phyloP scores from a whole-genome alignment of 129 eudicot genomes.

The Calendula officinalis region DNA sequence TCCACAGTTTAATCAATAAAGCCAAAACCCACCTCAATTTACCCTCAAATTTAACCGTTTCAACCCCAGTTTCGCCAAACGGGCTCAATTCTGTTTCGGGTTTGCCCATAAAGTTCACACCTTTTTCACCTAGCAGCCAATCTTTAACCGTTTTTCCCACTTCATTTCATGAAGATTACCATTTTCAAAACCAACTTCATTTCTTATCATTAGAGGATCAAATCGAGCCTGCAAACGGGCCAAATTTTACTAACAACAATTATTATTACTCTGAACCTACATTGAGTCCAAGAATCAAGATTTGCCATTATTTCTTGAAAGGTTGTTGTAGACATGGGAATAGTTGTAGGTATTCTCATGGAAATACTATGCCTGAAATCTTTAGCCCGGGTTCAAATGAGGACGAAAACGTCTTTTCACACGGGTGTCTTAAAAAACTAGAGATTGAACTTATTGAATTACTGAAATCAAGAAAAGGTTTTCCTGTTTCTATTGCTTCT shows the following conservation, averaged over 20 bases:
- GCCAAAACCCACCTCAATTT: conserved; percentile 41
- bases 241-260: conserved; percentile 22
- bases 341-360: conserved; percentile 49
- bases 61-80: conserved; percentile 33
- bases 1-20: conserved; percentile 35
- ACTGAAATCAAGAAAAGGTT: conserved; percentile 50
- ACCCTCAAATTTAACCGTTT: conserved; percentile 26
- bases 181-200: conserved; percentile 41
- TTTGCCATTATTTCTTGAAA: conserved; percentile 52
- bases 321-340: conserved; percentile 60
- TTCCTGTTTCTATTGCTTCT: conserved; percentile 57
- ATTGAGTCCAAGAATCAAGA: conserved; percentile 42
- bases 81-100: conserved; percentile 25
- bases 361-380: conserved; percentile 28
- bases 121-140: conserved; percentile 34
- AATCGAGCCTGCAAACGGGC: conserved; percentile 27
- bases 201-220: conserved; percentile 44
- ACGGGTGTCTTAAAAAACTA: conserved; percentile 48
- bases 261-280: conserved; percentile 35
- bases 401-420: conserved; percentile 41
- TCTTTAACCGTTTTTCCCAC: conserved; percentile 32
- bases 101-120: conserved; percentile 41
- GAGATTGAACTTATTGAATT: conserved; percentile 60
- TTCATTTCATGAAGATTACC: conserved; percentile 40
- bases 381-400: conserved; percentile 32